Percentiles rank a stretch among this genome's conserved stretches.
Evolutionary conservation across 202 grass and related monocot genomes (phyloP).

Genomic region (Schoenoplectus tabernaemontani): DNA sequence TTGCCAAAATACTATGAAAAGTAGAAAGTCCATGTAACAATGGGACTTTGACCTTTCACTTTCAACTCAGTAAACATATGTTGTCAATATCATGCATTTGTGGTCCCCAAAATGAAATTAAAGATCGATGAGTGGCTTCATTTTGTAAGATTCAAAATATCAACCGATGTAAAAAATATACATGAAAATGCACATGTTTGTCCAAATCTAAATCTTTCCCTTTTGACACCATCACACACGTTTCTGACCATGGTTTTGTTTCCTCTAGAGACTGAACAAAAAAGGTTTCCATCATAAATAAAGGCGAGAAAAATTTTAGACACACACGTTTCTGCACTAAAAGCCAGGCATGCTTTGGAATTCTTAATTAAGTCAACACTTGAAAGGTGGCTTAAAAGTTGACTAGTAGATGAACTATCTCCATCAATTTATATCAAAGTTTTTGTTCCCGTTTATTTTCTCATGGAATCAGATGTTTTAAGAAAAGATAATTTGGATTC

Average conservation of each 20-base stretch:
- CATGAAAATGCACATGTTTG: not conserved
- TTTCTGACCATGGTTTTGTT: not conserved
- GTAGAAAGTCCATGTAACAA: not conserved
- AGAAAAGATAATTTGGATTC: slow-evolving; percentile 21
- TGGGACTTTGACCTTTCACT: not conserved
- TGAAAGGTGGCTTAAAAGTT: slow-evolving; percentile 23
- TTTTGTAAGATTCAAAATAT: not conserved
- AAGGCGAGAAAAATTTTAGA: not conserved
- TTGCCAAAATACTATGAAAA: not conserved
- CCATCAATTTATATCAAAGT: slow-evolving; percentile 17
- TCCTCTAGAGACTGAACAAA: not conserved
- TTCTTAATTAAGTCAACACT: slow-evolving; percentile 1
- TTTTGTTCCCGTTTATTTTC: not conserved
- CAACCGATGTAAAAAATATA: not conserved
- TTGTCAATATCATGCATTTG: not conserved
- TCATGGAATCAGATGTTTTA: slow-evolving; percentile 20
- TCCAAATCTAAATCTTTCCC: not conserved
- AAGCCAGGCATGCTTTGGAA: slow-evolving; percentile 21
- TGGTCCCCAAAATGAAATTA: slow-evolving; percentile 1
- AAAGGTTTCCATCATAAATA: slow-evolving; percentile 1
- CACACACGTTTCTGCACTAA: not conserved
- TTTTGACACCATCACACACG: not conserved
- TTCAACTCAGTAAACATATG: not conserved
- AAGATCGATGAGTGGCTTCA: not conserved
- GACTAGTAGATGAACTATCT: slow-evolving; percentile 24